phyloP scores from a whole-genome alignment of 495 filamentous ascomycete genomes.

The Xylaria telfairii region DNA sequence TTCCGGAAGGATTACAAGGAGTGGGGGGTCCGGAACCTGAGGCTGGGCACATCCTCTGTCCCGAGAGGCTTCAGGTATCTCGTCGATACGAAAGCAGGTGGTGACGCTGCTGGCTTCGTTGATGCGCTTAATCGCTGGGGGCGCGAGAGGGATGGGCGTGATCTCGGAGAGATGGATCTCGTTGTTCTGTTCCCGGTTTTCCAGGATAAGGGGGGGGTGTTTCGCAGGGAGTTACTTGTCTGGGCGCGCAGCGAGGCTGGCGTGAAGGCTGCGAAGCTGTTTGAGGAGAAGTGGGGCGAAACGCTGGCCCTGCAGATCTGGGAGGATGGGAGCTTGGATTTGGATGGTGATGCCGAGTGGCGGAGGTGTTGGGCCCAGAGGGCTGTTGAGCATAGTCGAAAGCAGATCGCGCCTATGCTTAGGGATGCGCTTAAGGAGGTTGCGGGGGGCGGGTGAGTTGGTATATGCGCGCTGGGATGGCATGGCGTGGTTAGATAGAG shows the following conservation, averaged over 20 bases:
- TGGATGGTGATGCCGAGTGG: constrained; percentile 42
- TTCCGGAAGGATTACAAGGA: constrained; percentile 92
- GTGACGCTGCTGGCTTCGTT: constrained; percentile 34
- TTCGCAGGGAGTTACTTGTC: constrained; percentile 76
- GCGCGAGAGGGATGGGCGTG: constrained; percentile 47
- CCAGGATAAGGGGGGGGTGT: constrained; percentile 56
- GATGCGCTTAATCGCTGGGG: constrained; percentile 58
- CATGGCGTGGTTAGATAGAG: background rate
- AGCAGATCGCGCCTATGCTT: constrained; percentile 87
- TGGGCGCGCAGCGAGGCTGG: constrained; percentile 59
- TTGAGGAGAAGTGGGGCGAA: constrained; percentile 53
- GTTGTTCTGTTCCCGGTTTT: constrained; percentile 80
- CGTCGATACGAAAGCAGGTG: constrained; percentile 59
- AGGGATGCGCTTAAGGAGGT: constrained; percentile 64
- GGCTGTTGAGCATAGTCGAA: constrained; percentile 73
- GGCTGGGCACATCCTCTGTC: constrained; percentile 76
- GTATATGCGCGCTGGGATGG: constrained; percentile 1
- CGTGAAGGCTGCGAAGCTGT: constrained; percentile 56
- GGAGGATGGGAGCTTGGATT: constrained; percentile 53
- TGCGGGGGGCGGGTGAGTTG: constrained; percentile 2
- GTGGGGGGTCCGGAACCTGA: constrained; percentile 68
- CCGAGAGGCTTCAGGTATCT: constrained; percentile 72
- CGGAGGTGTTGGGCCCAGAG: constrained; percentile 71
- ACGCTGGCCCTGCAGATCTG: constrained; percentile 65
- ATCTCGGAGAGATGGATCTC: constrained; percentile 60